Conservation (phyloP, 1,284 basidiomycete genomes). For the Ceraceosorus bombacis region DNA sequence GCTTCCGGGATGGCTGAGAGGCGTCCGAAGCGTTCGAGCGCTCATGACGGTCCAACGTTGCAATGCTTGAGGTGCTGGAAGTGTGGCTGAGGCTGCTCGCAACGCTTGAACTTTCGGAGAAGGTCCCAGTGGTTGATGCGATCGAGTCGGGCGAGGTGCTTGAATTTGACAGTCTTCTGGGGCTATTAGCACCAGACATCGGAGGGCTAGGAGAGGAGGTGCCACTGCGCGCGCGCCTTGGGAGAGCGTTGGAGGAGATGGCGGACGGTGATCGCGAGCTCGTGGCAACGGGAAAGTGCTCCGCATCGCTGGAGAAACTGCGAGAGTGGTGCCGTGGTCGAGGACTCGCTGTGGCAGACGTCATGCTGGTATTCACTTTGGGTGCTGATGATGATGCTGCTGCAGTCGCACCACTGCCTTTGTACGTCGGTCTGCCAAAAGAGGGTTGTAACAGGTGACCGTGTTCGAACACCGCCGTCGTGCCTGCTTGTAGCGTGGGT, state of each 20-base stretch:
- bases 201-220: conserved; percentile 2
- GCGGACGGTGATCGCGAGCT: conserved; percentile 3
- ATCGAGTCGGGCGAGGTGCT: not conserved
- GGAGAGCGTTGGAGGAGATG: not conserved
- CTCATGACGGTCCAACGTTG: too few species aligned
- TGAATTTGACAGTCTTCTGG: not conserved
- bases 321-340: conserved; percentile 14
- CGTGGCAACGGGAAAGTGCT: conserved; percentile 4
- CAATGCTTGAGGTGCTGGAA: not conserved
- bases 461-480: conserved; percentile 1
- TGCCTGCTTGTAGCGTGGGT: too few species aligned
- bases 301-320: conserved; percentile 7
- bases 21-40: not conserved
- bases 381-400: not conserved
- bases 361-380: too few species aligned
- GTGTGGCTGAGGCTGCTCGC: conserved; percentile 3
- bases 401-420: too few species aligned
- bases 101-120: conserved; percentile 1
- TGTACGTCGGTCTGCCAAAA: too few species aligned
- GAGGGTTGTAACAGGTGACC: not conserved
- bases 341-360: not conserved
- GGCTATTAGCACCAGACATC: conserved; percentile 4
- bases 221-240: too few species aligned
- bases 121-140: conserved; percentile 1
- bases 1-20: not conserved